A percentile compares a stretch with the other conserved stretches of the same genome.
Evolutionary conservation across 768 basidiomycete genomes (phyloP).

Genomic region (Rhizopogon salebrosus): DNA sequence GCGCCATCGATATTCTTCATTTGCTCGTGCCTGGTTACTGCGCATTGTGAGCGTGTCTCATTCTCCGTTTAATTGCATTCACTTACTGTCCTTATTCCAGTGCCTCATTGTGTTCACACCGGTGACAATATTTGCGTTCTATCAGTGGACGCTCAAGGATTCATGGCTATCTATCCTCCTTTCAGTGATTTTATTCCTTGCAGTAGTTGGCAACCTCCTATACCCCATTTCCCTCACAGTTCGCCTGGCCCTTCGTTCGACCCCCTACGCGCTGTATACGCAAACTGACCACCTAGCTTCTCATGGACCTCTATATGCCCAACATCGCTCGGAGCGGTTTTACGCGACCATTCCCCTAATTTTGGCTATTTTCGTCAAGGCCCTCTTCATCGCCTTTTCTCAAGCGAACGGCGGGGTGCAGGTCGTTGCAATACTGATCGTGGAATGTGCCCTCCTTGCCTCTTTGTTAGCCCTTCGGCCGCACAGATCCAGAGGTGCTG

Average conservation of each 20-base stretch:
- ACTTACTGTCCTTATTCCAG: conserved; percentile 26
- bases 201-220: conserved; percentile 42
- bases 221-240: conserved; percentile 46
- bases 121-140: conserved; percentile 71
- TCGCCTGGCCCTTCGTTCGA: conserved; percentile 37
- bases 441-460: conserved; percentile 60
- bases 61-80: background rate
- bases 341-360: conserved; percentile 62
- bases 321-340: conserved; percentile 62
- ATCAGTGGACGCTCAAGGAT: conserved; percentile 88
- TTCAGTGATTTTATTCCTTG: conserved; percentile 63
- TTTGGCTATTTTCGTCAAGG: conserved; percentile 55
- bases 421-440: conserved; percentile 56
- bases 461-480: conserved; percentile 54
- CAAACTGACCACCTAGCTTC: conserved; percentile 32
- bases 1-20: conserved; percentile 36
- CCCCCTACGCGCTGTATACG: conserved; percentile 34
- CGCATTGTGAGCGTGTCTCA: conserved; percentile 51
- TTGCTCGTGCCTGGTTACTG: conserved; percentile 55
- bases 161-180: conserved; percentile 83
- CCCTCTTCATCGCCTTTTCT: conserved; percentile 68
- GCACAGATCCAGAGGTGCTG: conserved; percentile 59
- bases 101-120: conserved; percentile 64
- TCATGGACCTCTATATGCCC: conserved; percentile 58
- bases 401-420: conserved; percentile 61